Evolutionary conservation across 192 early-diverging fungal species (phyloP), one percentile per base, ranked within the genome.

Genomic region (Gryganskiella cystojenkinii): DNA sequence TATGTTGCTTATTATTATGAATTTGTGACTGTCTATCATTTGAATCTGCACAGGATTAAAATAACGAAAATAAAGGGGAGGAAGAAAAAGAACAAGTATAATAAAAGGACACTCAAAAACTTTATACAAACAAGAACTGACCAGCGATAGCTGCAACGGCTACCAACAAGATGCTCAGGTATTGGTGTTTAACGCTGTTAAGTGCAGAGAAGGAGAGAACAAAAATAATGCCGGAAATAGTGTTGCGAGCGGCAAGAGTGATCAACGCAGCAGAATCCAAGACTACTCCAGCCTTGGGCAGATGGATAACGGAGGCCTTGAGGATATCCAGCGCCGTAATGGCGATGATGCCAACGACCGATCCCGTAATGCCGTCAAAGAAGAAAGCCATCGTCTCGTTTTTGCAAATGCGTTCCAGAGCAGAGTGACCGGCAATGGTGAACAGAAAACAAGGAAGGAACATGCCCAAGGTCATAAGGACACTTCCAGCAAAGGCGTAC

Each of bases 281-380:
- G 13, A 56, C 43, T 31, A 20, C 31, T 2, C 42, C 51, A 0
- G 63, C 13, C 10, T 46, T 49, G 8, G 53, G 27, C 4, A 56
- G 40, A 52, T 40, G 50, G 6, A 61, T 30, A 4, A 71, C 8
- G 0, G 58, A 71, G 2, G 58, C 49, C 45, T 71, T 71, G 22
- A 55, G n/a, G 50, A 71, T 42, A 35, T 71, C 59, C 49, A 71
- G 15, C 0, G 68, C 68, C 0, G 68, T 71, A 15, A 71, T 62
- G 30, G 68, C 68, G n/a, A 71, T 58, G 55, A 71, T 58, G 0
- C 68, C 68, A 51, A 71, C 68, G 4, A 71, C 68, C 0, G 45
- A 43, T 0, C 56, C 68, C 3, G 68, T 60, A 60, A 75, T 67
- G 2, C 71, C 71, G 19, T 75, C 71, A 61, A 75, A 75, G 37